Conservation (phyloP, 768 basidiomycete genomes). For the Tricholoma saponaceum region DNA sequence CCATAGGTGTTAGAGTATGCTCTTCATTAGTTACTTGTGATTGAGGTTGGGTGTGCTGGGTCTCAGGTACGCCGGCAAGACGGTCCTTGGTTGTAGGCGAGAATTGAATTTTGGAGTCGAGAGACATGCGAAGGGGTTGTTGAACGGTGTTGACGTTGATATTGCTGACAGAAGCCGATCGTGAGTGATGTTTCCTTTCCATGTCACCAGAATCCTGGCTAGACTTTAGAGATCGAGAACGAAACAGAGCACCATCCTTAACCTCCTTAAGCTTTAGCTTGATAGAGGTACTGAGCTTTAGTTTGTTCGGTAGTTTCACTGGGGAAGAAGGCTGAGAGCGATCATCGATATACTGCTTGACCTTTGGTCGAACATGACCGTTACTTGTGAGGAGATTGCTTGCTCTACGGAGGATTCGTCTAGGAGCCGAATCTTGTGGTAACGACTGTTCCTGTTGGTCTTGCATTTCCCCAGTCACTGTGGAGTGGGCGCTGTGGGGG, state of each 20-base stretch:
- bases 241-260: slow-evolving; percentile 24
- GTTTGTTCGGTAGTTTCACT: slow-evolving; percentile 1
- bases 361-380: slow-evolving; percentile 15
- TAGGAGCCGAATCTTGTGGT: slow-evolving; percentile 1
- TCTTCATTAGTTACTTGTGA: neutral
- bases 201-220: too few species aligned
- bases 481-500: neutral
- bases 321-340: neutral
- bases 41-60: too few species aligned
- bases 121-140: neutral
- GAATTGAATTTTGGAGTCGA: neutral
- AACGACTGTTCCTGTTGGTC: neutral
- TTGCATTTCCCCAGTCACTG: neutral
- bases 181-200: slow-evolving; percentile 9
- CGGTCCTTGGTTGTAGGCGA: neutral
- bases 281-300: slow-evolving; percentile 27
- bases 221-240: slow-evolving; percentile 16
- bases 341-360: slow-evolving; percentile 17
- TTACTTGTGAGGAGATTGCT: slow-evolving; percentile 29
- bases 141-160: neutral
- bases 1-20: slow-evolving; percentile 2
- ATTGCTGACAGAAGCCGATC: slow-evolving; percentile 10
- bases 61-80: neutral
- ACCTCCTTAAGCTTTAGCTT: slow-evolving; percentile 31
- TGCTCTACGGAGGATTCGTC: slow-evolving; percentile 33